Percentiles rank a stretch among this genome's conserved stretches.
phyloP scores from a whole-genome alignment of 805 yeast genomes.

The Myxozyma neotropica region DNA sequence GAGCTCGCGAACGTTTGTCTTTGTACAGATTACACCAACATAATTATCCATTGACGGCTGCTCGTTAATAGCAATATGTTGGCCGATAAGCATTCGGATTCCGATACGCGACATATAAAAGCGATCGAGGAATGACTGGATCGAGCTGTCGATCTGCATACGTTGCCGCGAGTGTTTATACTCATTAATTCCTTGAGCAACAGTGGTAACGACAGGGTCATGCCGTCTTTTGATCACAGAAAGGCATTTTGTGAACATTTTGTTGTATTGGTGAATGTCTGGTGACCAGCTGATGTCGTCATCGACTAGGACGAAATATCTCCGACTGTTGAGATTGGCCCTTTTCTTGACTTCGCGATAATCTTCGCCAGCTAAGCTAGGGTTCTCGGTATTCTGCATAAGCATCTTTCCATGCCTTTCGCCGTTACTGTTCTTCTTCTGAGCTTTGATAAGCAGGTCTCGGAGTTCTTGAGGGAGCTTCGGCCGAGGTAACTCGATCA shows the following conservation, averaged over 20 bases:
- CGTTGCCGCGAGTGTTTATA: slow-evolving; percentile 65
- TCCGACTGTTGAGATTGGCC: slow-evolving; percentile 36
- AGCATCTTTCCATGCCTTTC: slow-evolving; percentile 27
- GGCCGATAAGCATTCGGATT: slow-evolving; percentile 92
- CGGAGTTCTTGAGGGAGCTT: slow-evolving; percentile 49
- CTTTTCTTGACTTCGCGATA: slow-evolving; percentile 12
- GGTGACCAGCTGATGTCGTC: slow-evolving; percentile 68
- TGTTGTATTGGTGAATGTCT: slow-evolving; percentile 73
- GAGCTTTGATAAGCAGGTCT: slow-evolving; percentile 42
- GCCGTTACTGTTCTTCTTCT: slow-evolving; percentile 17
- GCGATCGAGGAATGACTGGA: slow-evolving; percentile 80
- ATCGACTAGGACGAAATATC: slow-evolving; percentile 55
- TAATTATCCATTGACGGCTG: slow-evolving; percentile 65
- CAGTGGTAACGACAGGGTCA: slow-evolving; percentile 90
- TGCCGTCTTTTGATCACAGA: slow-evolving; percentile 77
- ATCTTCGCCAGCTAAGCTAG: slow-evolving; percentile 26
- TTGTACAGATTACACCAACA: slow-evolving; percentile 86
- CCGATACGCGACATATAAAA: slow-evolving; percentile 92
- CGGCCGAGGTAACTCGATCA: slow-evolving; percentile 67
- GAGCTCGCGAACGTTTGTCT: slow-evolving; percentile 79
- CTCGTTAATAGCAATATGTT: slow-evolving; percentile 80
- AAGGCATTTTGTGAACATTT: slow-evolving; percentile 63
- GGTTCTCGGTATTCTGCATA: slow-evolving; percentile 26
- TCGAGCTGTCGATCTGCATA: slow-evolving; percentile 63
- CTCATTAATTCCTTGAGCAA: slow-evolving; percentile 80